These are phyloP conservation scores for Digitaria exilis DNA, from an alignment of 202 grass and related monocot genomes.

Conservation along the genomic window DNA sequence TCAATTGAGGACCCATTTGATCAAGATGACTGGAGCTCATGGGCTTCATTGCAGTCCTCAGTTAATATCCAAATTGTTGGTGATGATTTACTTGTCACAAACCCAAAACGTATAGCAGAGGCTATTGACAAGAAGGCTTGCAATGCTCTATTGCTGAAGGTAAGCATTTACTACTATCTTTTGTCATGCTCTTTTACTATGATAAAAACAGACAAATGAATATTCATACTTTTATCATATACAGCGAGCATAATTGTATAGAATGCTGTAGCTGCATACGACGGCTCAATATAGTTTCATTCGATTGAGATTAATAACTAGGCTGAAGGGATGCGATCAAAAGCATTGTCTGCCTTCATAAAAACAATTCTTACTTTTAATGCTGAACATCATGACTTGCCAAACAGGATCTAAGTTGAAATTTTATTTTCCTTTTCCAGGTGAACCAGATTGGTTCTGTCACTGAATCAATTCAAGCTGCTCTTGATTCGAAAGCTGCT, in stretches of 20 bases:
- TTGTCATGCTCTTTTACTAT: neutral
- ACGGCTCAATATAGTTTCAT: neutral
- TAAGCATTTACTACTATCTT: conserved; percentile 38
- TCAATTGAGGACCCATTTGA: conserved; percentile 99
- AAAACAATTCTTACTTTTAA: neutral
- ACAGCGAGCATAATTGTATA: neutral
- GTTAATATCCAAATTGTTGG: conserved; percentile 95
- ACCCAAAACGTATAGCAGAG: conserved; percentile 86
- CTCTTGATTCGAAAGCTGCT: conserved; percentile 88
- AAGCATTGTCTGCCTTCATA: neutral
- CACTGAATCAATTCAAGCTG: conserved; percentile 92
- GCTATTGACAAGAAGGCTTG: conserved; percentile 92
- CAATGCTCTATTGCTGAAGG: conserved; percentile 92
- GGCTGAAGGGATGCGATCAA: neutral
- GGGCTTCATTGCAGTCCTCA: conserved; percentile 76
- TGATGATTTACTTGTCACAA: conserved; percentile 96
- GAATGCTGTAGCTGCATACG: neutral
- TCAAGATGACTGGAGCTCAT: conserved; percentile 95
- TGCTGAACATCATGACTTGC: neutral
- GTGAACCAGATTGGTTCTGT: conserved; percentile 93
- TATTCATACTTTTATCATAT: neutral
- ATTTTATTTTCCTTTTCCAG: conserved; percentile 45
- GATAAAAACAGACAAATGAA: neutral
- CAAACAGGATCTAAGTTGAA: neutral
- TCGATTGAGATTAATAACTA: neutral